Evolutionary conservation across 768 basidiomycete species (phyloP).

Genomic region (Tylopilus sp.): DNA sequence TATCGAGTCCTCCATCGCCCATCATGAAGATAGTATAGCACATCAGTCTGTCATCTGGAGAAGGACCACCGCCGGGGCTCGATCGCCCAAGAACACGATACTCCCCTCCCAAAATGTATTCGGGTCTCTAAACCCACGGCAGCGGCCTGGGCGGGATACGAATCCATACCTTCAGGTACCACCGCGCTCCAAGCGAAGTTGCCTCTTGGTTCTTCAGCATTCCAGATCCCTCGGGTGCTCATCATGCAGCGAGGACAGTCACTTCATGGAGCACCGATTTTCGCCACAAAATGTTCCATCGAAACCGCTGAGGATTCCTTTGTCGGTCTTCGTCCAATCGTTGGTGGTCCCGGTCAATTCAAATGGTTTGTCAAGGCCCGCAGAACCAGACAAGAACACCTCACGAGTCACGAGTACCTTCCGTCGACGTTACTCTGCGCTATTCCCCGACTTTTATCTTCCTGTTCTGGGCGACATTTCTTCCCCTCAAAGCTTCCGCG

Average conservation of each 20-base stretch:
- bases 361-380: conserved; percentile 5
- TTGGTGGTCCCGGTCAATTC: conserved; percentile 12
- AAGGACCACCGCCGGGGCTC: not conserved
- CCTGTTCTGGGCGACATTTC: conserved; percentile 41
- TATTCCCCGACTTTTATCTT: not conserved
- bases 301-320: not conserved
- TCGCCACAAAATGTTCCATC: not conserved
- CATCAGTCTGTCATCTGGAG: not conserved
- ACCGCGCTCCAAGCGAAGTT: not conserved
- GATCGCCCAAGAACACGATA: conserved; percentile 2
- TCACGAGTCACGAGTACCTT: too few species aligned
- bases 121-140: conserved; percentile 2
- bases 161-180: not conserved
- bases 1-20: not conserved
- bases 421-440: not conserved
- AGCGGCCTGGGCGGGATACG: not conserved
- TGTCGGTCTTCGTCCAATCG: not conserved
- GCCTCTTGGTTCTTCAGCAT: not conserved
- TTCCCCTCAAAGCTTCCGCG: conserved; percentile 51
- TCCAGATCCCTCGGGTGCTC: conserved; percentile 8
- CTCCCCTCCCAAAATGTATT: conserved; percentile 13
- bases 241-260: not conserved
- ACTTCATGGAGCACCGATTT: not conserved
- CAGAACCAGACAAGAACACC: not conserved
- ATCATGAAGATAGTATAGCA: not conserved